Conservation (phyloP, 768 basidiomycete species). For the Phaeotremella fagi region DNA sequence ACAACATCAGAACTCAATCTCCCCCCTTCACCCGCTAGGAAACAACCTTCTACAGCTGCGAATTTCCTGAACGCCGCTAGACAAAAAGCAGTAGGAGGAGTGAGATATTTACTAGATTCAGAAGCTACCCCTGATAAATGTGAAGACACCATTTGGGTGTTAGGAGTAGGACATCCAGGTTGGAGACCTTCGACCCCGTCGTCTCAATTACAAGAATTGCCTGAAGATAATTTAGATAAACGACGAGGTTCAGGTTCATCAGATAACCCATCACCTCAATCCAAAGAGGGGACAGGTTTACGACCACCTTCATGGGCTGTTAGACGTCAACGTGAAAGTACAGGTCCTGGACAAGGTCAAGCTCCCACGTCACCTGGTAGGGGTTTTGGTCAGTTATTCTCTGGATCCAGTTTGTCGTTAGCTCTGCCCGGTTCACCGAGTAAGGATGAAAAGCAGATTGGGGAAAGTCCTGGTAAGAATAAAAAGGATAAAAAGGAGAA, state of each 20-base stretch:
- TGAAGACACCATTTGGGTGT: constrained; percentile 77
- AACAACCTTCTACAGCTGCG: constrained; percentile 35
- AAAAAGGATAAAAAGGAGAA: constrained; percentile 39
- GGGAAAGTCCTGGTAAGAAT: constrained; percentile 27
- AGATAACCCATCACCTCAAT: constrained; percentile 16
- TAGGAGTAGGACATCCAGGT: constrained; percentile 64
- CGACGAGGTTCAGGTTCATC: constrained; percentile 20
- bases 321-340: constrained; percentile 14
- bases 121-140: constrained; percentile 82
- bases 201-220: constrained; percentile 4
- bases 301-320: constrained; percentile 22
- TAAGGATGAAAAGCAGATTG: constrained; percentile 7
- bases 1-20: constrained; percentile 4
- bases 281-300: constrained; percentile 10
- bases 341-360: too few species aligned
- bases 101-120: constrained; percentile 83
- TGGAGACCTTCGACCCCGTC: constrained; percentile 35
- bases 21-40: constrained; percentile 36
- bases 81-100: constrained; percentile 47
- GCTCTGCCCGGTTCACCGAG: constrained; percentile 25
- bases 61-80: constrained; percentile 41
- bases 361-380: constrained; percentile 25
- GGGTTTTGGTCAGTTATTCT: constrained; percentile 35
- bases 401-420: constrained; percentile 30
- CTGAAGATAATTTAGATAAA: constrained; percentile 10